phyloP scores from a whole-genome alignment of 192 early-diverging fungal genomes.

The Chytriomyces hyalinus region DNA sequence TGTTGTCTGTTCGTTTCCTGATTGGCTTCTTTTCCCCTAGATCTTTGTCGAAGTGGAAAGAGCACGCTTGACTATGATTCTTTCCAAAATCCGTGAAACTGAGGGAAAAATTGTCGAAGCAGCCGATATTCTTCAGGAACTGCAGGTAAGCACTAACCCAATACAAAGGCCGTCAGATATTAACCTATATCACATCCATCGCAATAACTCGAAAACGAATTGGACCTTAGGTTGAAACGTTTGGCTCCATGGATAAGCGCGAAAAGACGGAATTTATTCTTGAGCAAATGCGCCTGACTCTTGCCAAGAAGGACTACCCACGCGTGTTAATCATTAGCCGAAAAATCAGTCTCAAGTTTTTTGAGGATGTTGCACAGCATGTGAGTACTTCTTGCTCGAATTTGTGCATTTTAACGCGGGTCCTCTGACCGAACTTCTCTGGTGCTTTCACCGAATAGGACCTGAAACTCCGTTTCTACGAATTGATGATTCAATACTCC shows the following conservation, averaged over 20 bases:
- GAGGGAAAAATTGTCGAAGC: constrained; percentile 91
- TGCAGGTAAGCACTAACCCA: constrained; percentile 66
- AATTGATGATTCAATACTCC: constrained; percentile 94
- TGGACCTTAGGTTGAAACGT: constrained; percentile 84
- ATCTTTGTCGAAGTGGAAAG: constrained; percentile 99
- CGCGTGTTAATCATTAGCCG: constrained; percentile 91
- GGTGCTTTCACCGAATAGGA: constrained; percentile 55
- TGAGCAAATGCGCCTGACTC: constrained; percentile 95
- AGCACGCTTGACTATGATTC: constrained; percentile 88
- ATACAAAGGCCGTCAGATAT: neutral
- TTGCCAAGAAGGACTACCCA: constrained; percentile 91
- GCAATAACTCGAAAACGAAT: neutral
- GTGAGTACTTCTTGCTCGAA: constrained; percentile 53
- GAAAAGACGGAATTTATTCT: constrained; percentile 99
- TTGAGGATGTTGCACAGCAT: constrained; percentile 79
- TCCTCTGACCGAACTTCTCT: neutral
- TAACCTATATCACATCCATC: neutral
- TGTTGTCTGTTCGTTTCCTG: no score
- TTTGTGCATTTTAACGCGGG: constrained; percentile 2
- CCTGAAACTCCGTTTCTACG: constrained; percentile 94
- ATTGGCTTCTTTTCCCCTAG: constrained; percentile 47
- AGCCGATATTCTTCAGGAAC: constrained; percentile 92
- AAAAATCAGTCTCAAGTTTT: constrained; percentile 96
- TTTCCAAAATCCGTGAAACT: constrained; percentile 87
- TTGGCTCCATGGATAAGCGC: constrained; percentile 97